These are phyloP conservation scores for Saccharomycopsis amapae DNA, from an alignment of 805 yeast species.

Conservation along the genomic window DNA sequence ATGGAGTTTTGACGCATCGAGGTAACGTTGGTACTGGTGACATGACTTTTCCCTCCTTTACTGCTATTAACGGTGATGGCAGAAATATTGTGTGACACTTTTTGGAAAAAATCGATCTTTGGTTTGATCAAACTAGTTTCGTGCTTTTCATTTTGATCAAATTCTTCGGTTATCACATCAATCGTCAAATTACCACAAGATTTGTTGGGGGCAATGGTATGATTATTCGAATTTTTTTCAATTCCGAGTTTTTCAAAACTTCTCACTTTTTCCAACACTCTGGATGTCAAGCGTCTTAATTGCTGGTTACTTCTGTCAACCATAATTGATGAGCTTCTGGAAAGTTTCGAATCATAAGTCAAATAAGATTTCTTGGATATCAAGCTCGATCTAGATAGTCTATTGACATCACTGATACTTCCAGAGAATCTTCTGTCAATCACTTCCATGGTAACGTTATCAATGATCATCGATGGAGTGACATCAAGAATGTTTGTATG, in stretches of 20 bases:
- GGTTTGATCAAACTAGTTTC: not conserved
- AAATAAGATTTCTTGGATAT: constrained; percentile 10
- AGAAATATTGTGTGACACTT: not conserved
- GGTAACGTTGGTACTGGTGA: not conserved
- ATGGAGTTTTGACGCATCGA: constrained; percentile 1
- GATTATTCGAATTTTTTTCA: too few relatives aligned
- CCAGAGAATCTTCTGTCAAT: constrained; percentile 6
- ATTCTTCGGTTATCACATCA: not conserved
- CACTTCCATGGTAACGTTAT: not conserved
- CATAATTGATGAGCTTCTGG: not conserved
- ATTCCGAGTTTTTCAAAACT: constrained; percentile 16
- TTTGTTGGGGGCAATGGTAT: too few relatives aligned
- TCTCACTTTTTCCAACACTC: constrained; percentile 9
- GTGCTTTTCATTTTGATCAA: too few relatives aligned
- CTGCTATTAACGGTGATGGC: not conserved
- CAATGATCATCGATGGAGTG: constrained; percentile 11
- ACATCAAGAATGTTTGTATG: constrained; percentile 22
- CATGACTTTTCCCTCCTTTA: not conserved
- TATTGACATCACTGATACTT: not conserved
- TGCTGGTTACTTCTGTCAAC: not conserved
- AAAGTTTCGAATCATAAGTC: constrained; percentile 13
- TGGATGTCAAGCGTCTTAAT: constrained; percentile 2
- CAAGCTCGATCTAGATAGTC: constrained; percentile 8
- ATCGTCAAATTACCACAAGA: not conserved
- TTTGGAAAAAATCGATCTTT: constrained; percentile 8